These are phyloP conservation scores for Lasiosphaeria miniovina DNA, from an alignment of 495 filamentous ascomycete genomes.

Conservation along the genomic window DNA sequence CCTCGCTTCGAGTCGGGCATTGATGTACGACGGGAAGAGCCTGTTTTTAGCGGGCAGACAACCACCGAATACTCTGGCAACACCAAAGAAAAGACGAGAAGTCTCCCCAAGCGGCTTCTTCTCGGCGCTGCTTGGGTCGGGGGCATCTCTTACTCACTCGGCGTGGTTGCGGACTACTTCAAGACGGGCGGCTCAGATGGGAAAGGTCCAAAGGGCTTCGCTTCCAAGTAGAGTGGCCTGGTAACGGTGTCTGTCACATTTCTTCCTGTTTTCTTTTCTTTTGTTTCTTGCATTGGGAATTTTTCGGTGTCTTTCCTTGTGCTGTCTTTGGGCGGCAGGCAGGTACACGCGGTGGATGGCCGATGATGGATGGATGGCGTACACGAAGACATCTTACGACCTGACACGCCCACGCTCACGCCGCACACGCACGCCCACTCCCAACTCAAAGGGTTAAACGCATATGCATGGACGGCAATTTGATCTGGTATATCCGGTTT, in stretches of 20 bases:
- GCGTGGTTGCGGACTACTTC: conserved; percentile 67
- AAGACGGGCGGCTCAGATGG: conserved; percentile 56
- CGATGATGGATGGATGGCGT: too few species aligned
- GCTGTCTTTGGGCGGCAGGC: too few species aligned
- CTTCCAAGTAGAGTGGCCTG: too few species aligned
- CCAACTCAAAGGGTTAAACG: too few species aligned
- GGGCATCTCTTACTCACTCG: conserved; percentile 63
- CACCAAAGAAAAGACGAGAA: conserved; percentile 32
- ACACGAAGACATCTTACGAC: too few species aligned
- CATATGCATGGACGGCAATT: too few species aligned
- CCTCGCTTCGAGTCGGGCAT: conserved; percentile 34
- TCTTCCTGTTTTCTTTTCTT: neutral
- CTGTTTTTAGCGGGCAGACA: conserved; percentile 6
- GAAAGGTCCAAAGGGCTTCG: conserved; percentile 34
- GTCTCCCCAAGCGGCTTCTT: conserved; percentile 47
- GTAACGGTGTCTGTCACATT: neutral
- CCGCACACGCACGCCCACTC: too few species aligned
- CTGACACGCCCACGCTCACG: too few species aligned
- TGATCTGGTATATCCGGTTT: too few species aligned
- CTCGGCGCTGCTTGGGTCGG: conserved; percentile 59
- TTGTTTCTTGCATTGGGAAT: neutral
- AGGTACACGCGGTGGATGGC: too few species aligned
- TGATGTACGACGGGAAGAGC: conserved; percentile 56
- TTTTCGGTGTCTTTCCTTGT: too few species aligned
- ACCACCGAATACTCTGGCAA: neutral